Conservation (phyloP, 148 eudicot species). For the Vaccinium macrocarpon region DNA sequence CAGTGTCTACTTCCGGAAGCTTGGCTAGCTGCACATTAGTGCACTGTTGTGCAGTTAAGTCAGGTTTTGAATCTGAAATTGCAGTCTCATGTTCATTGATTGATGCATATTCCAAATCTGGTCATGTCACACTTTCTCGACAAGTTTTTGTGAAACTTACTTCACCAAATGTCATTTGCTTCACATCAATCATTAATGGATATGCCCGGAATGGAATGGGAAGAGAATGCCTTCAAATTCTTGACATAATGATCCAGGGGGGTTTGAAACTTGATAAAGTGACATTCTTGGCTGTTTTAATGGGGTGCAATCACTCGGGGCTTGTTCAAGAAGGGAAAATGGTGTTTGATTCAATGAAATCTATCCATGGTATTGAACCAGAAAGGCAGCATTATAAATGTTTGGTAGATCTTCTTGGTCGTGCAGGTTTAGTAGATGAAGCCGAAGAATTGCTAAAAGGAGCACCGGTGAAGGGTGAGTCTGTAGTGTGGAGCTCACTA, state of each 20-base stretch:
- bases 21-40: conserved; percentile 51
- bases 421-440: conserved; percentile 60
- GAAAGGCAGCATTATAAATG: conserved; percentile 64
- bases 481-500: conserved; percentile 70
- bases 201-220: conserved; percentile 73
- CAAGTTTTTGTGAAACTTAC: conserved; percentile 43
- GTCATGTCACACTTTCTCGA: conserved; percentile 43
- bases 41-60: conserved; percentile 63
- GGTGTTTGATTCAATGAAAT: conserved; percentile 53
- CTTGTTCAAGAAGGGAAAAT: conserved; percentile 63
- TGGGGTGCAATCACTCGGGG: conserved; percentile 77
- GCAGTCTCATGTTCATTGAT: conserved; percentile 59
- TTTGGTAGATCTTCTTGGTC: conserved; percentile 73
- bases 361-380: conserved; percentile 41
- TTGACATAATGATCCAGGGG: conserved; percentile 48
- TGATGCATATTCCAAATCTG: conserved; percentile 62
- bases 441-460: conserved; percentile 54
- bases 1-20: conserved; percentile 42
- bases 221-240: conserved; percentile 49
- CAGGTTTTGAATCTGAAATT: conserved; percentile 43
- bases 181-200: conserved; percentile 67
- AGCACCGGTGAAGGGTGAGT: conserved; percentile 34
- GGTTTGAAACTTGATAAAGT: conserved; percentile 73
- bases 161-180: conserved; percentile 57
- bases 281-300: conserved; percentile 65